Evolutionary conservation across 257 asterid species (phyloP), one percentile per base, ranked within the genome.

Genomic region (Craterostigma plantagineum): DNA sequence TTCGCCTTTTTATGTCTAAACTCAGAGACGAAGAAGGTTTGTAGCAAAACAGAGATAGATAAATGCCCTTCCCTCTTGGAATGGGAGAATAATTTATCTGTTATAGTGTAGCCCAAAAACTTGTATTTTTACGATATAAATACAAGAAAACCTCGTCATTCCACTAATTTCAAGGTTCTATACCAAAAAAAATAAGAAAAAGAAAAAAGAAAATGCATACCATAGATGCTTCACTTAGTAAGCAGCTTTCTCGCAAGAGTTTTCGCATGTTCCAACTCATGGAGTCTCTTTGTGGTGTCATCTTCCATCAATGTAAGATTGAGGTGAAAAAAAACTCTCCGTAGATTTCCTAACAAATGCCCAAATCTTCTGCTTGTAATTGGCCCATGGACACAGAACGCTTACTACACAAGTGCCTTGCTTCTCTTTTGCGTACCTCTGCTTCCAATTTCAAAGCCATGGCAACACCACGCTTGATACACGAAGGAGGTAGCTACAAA

Each of bases 401-500:
- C 4, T 23, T 23, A 23, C 30, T 23, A 23, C 30, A 23, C 30
- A 23, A 23, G 30, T 23, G 30, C 30, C 43, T 30, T 17, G 49
- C 44, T 45, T 59, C 64, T 46, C 69, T 66, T 51, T 56, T 57
- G 38, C 64, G 17, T 43, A 72, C 60, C 50, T 73, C 75, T 17
- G 34, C 56, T 68, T 79, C 91, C 54, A 87, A 50, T 57, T 61
- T 69, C 46, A 71, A 56, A 34, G 95, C 84, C 91, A 82, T 73
- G 36, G 36, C 58, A 39, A 70, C 58, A 40, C 82, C 97, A 43
- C 78, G 73, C 27, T 52, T 49, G 49, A 82, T 66, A 61, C 95
- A 81, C 10, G 77, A 63, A 4, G 71, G 47, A 16, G 97, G 97
- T 51, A 86, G 60, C 97, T 86, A 76, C 60, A 70, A 64, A 35